Conservation (phyloP, 2,329 filamentous ascomycete species). For the Exophiala spinifera region DNA sequence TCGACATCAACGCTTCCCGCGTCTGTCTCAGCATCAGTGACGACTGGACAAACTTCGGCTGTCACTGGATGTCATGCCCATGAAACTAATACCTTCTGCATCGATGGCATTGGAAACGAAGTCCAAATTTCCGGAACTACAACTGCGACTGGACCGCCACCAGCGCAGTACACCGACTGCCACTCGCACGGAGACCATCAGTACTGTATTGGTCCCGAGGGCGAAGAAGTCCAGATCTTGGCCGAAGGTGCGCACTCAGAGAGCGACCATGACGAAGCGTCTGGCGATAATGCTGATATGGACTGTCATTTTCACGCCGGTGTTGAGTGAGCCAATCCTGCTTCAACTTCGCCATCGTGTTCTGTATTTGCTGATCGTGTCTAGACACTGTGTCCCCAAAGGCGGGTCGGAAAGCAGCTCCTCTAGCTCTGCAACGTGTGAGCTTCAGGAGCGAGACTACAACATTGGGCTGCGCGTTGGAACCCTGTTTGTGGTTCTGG, state of each 20-base stretch:
- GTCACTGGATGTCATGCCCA: slow-evolving; percentile 55
- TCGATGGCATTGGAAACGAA: slow-evolving; percentile 36
- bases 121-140: slow-evolving; percentile 42
- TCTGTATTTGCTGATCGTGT: neutral
- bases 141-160: slow-evolving; percentile 56
- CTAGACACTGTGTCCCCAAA: slow-evolving; percentile 54
- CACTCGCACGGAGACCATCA: slow-evolving; percentile 58
- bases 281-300: slow-evolving; percentile 35
- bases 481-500: slow-evolving; percentile 68
- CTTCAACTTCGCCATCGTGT: neutral
- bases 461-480: slow-evolving; percentile 67
- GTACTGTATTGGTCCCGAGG: slow-evolving; percentile 61
- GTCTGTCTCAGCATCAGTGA: slow-evolving; percentile 26
- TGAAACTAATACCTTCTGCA: slow-evolving; percentile 41
- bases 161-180: slow-evolving; percentile 62
- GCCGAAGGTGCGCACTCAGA: slow-evolving; percentile 33
- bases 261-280: neutral
- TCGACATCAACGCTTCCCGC: slow-evolving; percentile 16
- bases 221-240: slow-evolving; percentile 59
- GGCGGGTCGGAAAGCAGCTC: slow-evolving; percentile 42
- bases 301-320: slow-evolving; percentile 73
- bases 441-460: slow-evolving; percentile 51
- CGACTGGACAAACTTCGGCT: slow-evolving; percentile 40
- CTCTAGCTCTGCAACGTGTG: slow-evolving; percentile 32
- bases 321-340: slow-evolving; percentile 58